Evolutionary conservation across 345 rosid species (phyloP), one percentile per base, ranked within the genome.

Genomic region (Gossypium turneri): DNA sequence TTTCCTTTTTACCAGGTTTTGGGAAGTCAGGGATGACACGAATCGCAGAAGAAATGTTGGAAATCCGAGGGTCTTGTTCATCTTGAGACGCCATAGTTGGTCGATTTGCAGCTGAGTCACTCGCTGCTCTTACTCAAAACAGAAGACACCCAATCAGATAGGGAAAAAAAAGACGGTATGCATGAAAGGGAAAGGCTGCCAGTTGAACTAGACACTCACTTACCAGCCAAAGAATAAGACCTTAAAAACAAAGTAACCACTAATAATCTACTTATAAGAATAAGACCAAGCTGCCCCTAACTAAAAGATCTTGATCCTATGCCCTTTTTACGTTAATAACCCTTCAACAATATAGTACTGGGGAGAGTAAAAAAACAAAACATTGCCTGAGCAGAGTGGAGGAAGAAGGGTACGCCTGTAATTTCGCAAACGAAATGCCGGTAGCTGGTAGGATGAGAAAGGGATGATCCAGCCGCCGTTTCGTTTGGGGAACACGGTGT

Each of bases 21-120:
- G 98, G 98, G 78, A 94, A 94, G 88, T 91, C 81, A 2, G 94
- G 98, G 86, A 94, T 94, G 75, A 90, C 89, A 63, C 98, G 86
- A 78, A 92, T 94, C 47, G 86, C 81, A 38, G 97, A 85, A 2
- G 92, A 74, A 76, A 94, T 92, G 70, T 86, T 71, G 0, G 83
- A 69, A 60, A 92, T 85, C 61, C 98, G 90, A 60, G 89, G 82
- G 83, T 90, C 98, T 76, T 78, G 72, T 4, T 47, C 83, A 51
- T 82, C 87, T 27, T 81, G 75, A 51, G 86, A 67, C 22, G 90
- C 90, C 90, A 87, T 88, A 74, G 80, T 75, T 67, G 9, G 56
- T 73, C 67, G 85, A 50, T 68, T 67, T 34, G 74, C 63, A 41
- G 20, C 72, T 41, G 83, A 73, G 57, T 62, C 84, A 72, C 72